These are phyloP conservation scores for Penicillium samsonianum DNA, from an alignment of 495 filamentous ascomycete species.

Conservation along the genomic window DNA sequence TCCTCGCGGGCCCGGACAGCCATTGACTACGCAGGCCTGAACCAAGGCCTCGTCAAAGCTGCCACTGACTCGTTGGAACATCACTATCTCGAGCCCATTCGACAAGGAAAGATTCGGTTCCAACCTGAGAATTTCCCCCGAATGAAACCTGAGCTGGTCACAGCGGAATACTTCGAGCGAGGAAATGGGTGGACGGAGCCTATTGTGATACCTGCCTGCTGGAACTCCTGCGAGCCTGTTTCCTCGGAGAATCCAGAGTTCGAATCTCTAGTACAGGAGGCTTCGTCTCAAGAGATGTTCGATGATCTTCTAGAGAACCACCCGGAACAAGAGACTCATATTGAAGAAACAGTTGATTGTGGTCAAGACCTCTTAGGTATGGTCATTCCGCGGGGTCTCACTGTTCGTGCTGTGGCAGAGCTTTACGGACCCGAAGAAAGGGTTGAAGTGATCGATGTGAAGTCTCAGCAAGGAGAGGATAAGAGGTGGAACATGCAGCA, in stretches of 20 bases:
- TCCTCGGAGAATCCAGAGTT: slow-evolving; percentile 26
- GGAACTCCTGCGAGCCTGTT: slow-evolving; percentile 57
- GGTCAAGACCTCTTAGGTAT: slow-evolving; percentile 71
- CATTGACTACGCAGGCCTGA: slow-evolving; percentile 75
- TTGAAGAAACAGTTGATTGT: slow-evolving; percentile 54
- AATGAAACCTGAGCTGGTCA: slow-evolving; percentile 67
- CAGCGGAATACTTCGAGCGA: slow-evolving; percentile 66
- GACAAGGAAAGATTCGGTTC: slow-evolving; percentile 65
- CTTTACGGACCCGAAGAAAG: slow-evolving; percentile 65
- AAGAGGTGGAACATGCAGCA: slow-evolving; percentile 71
- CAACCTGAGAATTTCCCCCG: slow-evolving; percentile 65
- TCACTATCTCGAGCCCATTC: slow-evolving; percentile 72
- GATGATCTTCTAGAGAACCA: slow-evolving; percentile 47
- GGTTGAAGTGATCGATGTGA: slow-evolving; percentile 76
- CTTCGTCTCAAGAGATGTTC: slow-evolving; percentile 49
- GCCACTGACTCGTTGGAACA: slow-evolving; percentile 70
- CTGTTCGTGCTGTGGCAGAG: slow-evolving; percentile 65
- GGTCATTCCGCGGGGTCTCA: slow-evolving; percentile 70
- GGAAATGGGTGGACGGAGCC: slow-evolving; percentile 69
- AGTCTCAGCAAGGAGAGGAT: slow-evolving; percentile 69
- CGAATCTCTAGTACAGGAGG: slow-evolving; percentile 39
- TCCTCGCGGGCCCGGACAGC: slow-evolving; percentile 65
- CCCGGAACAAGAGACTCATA: slow-evolving; percentile 37
- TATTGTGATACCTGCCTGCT: slow-evolving; percentile 66
- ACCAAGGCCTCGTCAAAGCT: slow-evolving; percentile 71